Evolutionary conservation across 805 yeast genomes (phyloP).

Genomic region (Candida cerambycidarum): DNA sequence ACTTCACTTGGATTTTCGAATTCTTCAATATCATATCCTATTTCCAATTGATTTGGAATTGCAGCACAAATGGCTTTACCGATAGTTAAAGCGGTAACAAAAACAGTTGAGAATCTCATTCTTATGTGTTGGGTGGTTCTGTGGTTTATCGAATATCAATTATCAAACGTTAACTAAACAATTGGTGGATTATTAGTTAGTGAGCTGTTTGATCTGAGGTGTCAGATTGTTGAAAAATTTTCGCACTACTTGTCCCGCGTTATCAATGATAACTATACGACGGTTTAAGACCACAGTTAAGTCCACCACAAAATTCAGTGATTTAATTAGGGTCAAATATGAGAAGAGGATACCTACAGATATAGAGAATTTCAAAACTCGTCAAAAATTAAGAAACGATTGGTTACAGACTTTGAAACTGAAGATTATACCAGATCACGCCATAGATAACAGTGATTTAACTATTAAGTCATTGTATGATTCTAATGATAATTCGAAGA

Average conservation of each 20-base stretch:
- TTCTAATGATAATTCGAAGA: no score
- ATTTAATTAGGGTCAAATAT: conserved; percentile 4
- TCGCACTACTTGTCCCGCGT: background rate
- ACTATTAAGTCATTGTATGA: no score
- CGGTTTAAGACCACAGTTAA: conserved; percentile 3
- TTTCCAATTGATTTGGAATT: conserved; percentile 4
- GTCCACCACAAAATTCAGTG: background rate
- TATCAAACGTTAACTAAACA: background rate
- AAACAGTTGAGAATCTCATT: conserved; percentile 19
- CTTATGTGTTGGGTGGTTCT: background rate
- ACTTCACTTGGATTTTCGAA: conserved; percentile 43
- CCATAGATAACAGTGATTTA: conserved; percentile 5
- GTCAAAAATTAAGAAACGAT: conserved; percentile 1
- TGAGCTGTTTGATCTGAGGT: conserved; percentile 1
- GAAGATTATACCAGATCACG: background rate
- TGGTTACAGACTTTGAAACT: conserved; percentile 1
- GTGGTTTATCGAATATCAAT: background rate
- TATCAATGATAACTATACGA: conserved; percentile 8
- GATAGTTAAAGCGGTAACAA: conserved; percentile 12
- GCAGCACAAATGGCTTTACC: conserved; percentile 9
- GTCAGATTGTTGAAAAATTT: conserved; percentile 8
- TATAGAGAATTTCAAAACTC: background rate
- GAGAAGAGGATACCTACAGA: conserved; percentile 7
- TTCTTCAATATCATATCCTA: conserved; percentile 48
- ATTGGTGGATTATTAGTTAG: background rate